phyloP scores from a whole-genome alignment of 169 alveolate species.

The Plasmodium gallinaceum region DNA sequence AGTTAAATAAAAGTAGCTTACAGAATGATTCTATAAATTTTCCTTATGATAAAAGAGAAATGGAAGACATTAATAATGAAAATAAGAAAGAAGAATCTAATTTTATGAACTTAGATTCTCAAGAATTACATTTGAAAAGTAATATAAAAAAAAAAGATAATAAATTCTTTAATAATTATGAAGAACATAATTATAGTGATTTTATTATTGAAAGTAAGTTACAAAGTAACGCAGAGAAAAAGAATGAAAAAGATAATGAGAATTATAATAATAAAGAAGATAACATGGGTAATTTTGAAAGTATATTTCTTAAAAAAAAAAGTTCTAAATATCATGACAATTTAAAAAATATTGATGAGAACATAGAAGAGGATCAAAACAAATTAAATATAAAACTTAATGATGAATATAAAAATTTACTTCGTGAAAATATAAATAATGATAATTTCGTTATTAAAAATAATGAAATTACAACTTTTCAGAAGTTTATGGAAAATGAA shows the following conservation, averaged over 20 bases:
- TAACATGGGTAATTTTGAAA: not conserved
- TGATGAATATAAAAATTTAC: constrained; percentile 36
- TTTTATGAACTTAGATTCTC: not conserved
- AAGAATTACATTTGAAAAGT: not conserved
- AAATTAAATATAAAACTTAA: constrained; percentile 12
- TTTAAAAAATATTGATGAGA: not conserved
- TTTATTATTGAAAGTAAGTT: too few species aligned
- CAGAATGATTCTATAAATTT: not conserved
- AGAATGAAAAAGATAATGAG: not conserved
- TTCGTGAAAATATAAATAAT: constrained; percentile 60
- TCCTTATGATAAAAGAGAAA: not conserved
- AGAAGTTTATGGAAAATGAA: constrained; percentile 34
- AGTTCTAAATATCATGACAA: not conserved
- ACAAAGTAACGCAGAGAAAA: not conserved
- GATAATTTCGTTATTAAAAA: constrained; percentile 66
- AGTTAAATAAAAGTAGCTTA: not conserved
- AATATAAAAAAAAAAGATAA: not conserved
- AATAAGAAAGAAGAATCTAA: not conserved
- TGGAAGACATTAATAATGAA: not conserved
- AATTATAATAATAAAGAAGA: not conserved
- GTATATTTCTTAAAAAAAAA: not conserved
- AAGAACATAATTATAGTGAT: not conserved
- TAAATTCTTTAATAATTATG: not conserved
- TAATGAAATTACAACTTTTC: constrained; percentile 50
- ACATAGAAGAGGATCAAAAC: constrained; percentile 4